Evolutionary conservation across 805 yeast species (phyloP), one percentile per base, ranked within the genome.

Genomic region (Zygosaccharomyces rouxii): DNA sequence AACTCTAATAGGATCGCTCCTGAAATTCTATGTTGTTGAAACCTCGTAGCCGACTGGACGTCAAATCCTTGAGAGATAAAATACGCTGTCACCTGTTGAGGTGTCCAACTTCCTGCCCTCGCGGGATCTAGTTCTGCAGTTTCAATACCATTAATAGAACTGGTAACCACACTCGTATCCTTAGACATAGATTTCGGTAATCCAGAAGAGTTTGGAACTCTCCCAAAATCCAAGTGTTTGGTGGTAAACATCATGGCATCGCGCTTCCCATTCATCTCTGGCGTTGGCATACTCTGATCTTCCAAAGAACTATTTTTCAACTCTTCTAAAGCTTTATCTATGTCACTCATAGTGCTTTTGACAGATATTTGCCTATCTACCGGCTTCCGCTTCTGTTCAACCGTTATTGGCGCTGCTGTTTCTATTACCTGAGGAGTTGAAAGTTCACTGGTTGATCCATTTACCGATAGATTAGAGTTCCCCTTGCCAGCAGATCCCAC

Each of bases 1-100:
- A 94, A 74, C 67, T 90, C 95, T 46, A 94, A 73, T 39, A 94
- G 69, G 46, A 94, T 92, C 5, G 80, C 71, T 25, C 99, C 99
- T 1, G 90, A 84, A 50, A 94, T 89, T 58, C 89, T 89, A 68
- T 94, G 98, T 57, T 83, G 79, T 5, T 83, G 81, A 66, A 94
- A 94, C 59, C 86, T 82, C 0, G 85, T 81, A 1, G 95, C 83
- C n/a, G 85, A 79, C 22, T 76, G 79, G 48, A 75, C 66, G 54
- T 88, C 95, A 60, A 88, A 88, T 5, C 94, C 94, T 33, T 81
- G 68, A 23, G 73, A 73, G 1, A 81, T 76, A 60, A 94, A 88
- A 66, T 88, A 88, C 5, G 83, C 76, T 1, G 86, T 77, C 0
- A 94, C 98, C 58, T 94, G 90, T 46, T 80, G 79, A 0, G 98